phyloP scores from a whole-genome alignment of 116 monocot species.

The Papilionanthe hybrid region DNA sequence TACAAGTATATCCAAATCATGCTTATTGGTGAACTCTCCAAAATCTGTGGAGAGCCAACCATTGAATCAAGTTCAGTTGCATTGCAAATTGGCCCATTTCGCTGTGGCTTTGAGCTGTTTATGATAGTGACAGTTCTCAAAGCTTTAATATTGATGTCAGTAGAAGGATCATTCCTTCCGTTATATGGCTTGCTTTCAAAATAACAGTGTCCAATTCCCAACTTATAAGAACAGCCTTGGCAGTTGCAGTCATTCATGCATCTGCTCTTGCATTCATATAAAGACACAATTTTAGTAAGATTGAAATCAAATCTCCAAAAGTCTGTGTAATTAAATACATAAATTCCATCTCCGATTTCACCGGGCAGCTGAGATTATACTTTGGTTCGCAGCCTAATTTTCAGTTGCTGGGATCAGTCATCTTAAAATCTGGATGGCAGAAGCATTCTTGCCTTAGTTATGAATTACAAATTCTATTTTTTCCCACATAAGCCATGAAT shows the following conservation, averaged over 20 bases:
- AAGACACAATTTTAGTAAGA: background rate
- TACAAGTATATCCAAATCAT: background rate
- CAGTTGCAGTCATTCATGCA: constrained; percentile 35
- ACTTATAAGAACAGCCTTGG: constrained; percentile 29
- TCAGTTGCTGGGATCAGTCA: constrained; percentile 41
- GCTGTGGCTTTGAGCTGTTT: background rate
- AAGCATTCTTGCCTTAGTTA: constrained; percentile 27
- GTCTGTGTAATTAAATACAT: constrained; percentile 24
- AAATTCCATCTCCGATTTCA: constrained; percentile 14
- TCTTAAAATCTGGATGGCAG: constrained; percentile 37
- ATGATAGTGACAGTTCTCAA: background rate
- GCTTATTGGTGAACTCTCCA: background rate
- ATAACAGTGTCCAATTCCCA: constrained; percentile 19
- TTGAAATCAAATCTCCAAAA: constrained; percentile 46
- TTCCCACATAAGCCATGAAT: constrained; percentile 52
- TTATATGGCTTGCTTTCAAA: constrained; percentile 36
- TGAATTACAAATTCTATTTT: constrained; percentile 49
- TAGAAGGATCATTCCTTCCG: constrained; percentile 19
- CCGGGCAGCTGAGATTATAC: constrained; percentile 15
- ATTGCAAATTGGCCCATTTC: background rate
- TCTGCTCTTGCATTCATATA: constrained; percentile 25
- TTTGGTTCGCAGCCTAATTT: constrained; percentile 35
- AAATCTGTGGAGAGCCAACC: background rate
- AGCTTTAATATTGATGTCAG: constrained; percentile 18
- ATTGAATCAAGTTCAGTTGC: background rate